phyloP scores from a whole-genome alignment of 176 grass and related monocot species.

The Saccharum officinarum region DNA sequence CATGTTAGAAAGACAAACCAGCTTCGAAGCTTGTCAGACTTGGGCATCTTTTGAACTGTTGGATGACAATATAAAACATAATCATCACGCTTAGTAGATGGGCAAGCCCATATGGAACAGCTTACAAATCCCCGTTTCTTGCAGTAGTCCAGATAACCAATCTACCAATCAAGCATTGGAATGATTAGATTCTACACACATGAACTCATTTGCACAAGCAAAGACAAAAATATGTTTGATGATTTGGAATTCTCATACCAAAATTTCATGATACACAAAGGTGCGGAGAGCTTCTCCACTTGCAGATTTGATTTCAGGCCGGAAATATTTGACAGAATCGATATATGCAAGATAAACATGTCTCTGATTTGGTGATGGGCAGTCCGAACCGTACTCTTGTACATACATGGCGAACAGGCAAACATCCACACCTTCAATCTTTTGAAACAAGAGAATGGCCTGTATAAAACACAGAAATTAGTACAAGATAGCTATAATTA shows the following conservation, averaged over 20 bases:
- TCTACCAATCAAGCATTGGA: conserved; percentile 46
- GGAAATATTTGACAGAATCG: conserved; percentile 96
- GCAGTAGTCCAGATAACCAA: conserved; percentile 95
- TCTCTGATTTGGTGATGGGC: conserved; percentile 76
- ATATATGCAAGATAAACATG: conserved; percentile 94
- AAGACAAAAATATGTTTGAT: conserved; percentile 17
- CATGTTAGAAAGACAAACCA: conserved; percentile 49
- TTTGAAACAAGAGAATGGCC: conserved; percentile 95
- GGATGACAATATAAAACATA: conserved; percentile 99
- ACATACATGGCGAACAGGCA: conserved; percentile 99
- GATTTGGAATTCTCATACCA: conserved; percentile 59
- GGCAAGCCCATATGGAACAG: conserved; percentile 97
- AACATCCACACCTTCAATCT: conserved; percentile 87
- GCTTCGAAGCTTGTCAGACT: conserved; percentile 86
- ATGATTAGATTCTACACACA: conserved; percentile 15
- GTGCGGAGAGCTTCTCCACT: conserved; percentile 90
- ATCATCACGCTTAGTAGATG: conserved; percentile 87
- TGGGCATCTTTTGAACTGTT: conserved; percentile 85
- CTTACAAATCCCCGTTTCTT: conserved; percentile 86
- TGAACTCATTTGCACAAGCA: conserved; percentile 18
- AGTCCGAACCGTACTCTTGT: conserved; percentile 89
- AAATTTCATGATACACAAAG: conserved; percentile 93
- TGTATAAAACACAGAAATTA: conserved; percentile 48
- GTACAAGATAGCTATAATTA: not conserved
- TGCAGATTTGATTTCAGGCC: conserved; percentile 79